Conservation (phyloP, 179 eudicot species). For the Patellifolia procumbens region DNA sequence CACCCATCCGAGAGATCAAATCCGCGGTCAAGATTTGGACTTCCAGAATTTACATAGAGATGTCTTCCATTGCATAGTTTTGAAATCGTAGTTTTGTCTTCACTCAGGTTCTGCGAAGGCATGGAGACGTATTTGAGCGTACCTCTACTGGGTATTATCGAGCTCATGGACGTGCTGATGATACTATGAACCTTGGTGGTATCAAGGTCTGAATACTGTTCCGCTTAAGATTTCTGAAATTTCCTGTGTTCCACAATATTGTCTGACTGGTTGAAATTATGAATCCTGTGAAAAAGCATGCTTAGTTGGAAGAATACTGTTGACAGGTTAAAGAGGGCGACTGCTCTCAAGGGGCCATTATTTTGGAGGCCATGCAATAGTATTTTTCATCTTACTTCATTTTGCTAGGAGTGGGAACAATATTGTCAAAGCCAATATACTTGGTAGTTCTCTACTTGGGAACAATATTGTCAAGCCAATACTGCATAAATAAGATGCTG, state of each 20-base stretch:
- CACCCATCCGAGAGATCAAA: background rate
- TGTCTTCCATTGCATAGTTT: background rate
- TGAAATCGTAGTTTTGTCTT: background rate
- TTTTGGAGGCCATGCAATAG: background rate
- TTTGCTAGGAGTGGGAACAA: background rate
- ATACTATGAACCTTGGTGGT: slow-evolving; percentile 98
- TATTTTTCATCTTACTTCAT: background rate
- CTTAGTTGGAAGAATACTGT: background rate
- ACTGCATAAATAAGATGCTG: background rate
- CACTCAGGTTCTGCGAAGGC: slow-evolving; percentile 75
- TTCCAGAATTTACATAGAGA: background rate
- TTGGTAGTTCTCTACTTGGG: background rate
- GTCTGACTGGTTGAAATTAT: background rate
- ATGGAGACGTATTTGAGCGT: slow-evolving; percentile 92
- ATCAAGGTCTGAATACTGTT: slow-evolving; percentile 62
- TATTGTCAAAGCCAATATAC: background rate
- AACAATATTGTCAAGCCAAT: no score
- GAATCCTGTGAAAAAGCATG: background rate
- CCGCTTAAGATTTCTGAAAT: background rate
- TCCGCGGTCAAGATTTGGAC: background rate
- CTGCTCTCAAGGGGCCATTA: background rate
- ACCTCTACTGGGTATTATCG: slow-evolving; percentile 80
- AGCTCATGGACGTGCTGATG: slow-evolving; percentile 99
- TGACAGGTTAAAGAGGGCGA: background rate
- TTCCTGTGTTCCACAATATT: background rate